Base-by-base conservation (phyloP, 2,329 filamentous ascomycete genomes). In the Cordyceps javanica region DNA sequence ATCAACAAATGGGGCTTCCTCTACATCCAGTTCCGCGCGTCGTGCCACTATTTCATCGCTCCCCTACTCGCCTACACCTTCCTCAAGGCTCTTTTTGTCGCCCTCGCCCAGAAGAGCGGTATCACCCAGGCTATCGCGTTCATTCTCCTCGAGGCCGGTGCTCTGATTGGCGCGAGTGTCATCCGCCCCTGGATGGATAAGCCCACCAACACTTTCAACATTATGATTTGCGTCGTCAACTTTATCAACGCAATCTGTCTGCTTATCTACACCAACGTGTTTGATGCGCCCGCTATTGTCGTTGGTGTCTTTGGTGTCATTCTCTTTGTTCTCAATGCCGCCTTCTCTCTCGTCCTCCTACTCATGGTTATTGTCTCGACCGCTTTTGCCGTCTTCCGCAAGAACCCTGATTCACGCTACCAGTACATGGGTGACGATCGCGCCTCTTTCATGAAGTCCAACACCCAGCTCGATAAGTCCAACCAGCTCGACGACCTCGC, bases 1-100 rank as follows among this genome's bases (percentile, higher is more conserved):
- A 82, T 97, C 62, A 96, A 97, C 82, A 96, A 96, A 75, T 97
- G 92, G 93, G 93, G 93, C 23, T 97, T 97, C 78, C 83, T 97
- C 63, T 97, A 97, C 70, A 91, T 97, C 41, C 92, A 96, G 72
- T 97, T 96, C 81, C 89, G 93, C 67, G 93, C 93, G 39, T 93
- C 91, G 2, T 91, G 91, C 39, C 97, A 96, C 81, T 97, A 95
- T 78, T 97, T 93, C 73, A 90, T 97, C 65, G 82, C 95, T 36
- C 90, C 91, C 0, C 75, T 88, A 55, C 78, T 97, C 58, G 73
- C 76, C 55, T 96, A 97, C 72, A 85, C 88, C 38, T 70, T 97
- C n/a, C 67, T 95, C 73, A 97, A 97, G 80, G 83, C 87, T 60
- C 86, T 96, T 77, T 94, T 97, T 69, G 86, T 97, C 64, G 90